Conservation (phyloP, 2,329 filamentous ascomycete genomes). For the Bipolaris bicolor region DNA sequence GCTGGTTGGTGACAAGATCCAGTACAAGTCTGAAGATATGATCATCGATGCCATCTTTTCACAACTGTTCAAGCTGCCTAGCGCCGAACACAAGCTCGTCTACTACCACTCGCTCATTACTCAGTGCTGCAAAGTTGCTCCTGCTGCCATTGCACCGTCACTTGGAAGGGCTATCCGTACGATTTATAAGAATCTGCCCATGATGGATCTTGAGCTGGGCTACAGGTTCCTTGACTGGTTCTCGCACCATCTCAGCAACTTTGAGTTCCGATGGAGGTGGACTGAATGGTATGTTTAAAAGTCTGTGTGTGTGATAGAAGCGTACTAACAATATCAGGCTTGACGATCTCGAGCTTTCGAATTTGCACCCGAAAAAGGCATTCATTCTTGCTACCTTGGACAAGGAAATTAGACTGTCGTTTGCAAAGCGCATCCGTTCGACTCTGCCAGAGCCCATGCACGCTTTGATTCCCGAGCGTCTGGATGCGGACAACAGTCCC, state of each 20-base stretch:
- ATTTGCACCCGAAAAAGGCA: conserved; percentile 85
- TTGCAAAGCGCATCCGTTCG: conserved; percentile 93
- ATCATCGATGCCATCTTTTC: conserved; percentile 98
- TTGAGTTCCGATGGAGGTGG: conserved; percentile 99
- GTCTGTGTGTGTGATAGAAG: not conserved
- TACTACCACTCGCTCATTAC: conserved; percentile 97
- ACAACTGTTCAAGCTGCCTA: conserved; percentile 86
- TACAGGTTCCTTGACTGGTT: conserved; percentile 98
- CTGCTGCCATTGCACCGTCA: conserved; percentile 93
- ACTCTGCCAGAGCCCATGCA: conserved; percentile 87
- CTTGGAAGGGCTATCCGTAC: conserved; percentile 91
- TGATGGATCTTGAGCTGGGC: conserved; percentile 83
- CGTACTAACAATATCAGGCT: conserved; percentile 56
- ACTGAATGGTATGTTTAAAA: conserved; percentile 75
- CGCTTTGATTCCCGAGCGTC: conserved; percentile 78
- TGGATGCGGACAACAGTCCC: conserved; percentile 93
- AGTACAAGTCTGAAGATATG: conserved; percentile 98
- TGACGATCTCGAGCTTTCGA: conserved; percentile 78
- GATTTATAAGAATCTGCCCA: conserved; percentile 80
- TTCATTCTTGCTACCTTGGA: conserved; percentile 91
- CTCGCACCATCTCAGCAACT: conserved; percentile 95
- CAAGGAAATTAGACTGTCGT: conserved; percentile 95
- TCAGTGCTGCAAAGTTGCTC: conserved; percentile 93
- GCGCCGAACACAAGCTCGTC: conserved; percentile 88
- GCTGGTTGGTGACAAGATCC: conserved; percentile 68